A percentile compares a stretch with the other conserved stretches of the same genome.
These are phyloP conservation scores for Daldinia childiae DNA, from an alignment of 495 filamentous ascomycete genomes.

Conservation along the genomic window DNA sequence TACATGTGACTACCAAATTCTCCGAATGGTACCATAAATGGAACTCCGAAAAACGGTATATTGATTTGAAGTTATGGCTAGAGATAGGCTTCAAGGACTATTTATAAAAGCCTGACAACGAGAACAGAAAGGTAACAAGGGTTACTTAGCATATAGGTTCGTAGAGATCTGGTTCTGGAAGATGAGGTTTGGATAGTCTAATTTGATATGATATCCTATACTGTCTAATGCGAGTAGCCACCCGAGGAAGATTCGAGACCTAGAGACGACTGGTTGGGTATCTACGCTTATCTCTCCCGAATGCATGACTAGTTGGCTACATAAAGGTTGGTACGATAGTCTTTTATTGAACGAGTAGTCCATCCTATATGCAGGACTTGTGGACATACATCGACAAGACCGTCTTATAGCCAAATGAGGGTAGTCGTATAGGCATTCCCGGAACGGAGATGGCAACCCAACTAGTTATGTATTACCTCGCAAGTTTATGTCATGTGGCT, in stretches of 20 bases:
- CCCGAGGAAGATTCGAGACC: neutral
- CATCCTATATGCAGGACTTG: neutral
- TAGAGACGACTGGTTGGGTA: neutral
- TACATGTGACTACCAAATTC: neutral
- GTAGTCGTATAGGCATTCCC: neutral
- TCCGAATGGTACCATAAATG: neutral
- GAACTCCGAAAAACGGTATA: neutral
- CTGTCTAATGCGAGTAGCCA: neutral
- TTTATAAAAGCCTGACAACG: neutral
- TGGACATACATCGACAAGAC: neutral
- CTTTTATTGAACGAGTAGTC: neutral
- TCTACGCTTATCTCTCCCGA: neutral
- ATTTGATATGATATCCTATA: neutral
- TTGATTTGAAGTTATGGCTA: neutral
- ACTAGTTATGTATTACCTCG: neutral
- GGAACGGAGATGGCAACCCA: neutral
- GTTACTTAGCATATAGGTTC: too few relatives aligned
- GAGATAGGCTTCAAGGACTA: neutral
- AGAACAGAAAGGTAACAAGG: too few relatives aligned
- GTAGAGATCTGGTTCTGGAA: neutral
- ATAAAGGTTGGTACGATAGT: neutral
- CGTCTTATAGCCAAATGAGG: constrained; percentile 5
- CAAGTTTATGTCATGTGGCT: constrained; percentile 12
- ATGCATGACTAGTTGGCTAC: neutral
- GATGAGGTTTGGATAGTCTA: neutral